Evolutionary conservation across 345 rosid genomes (phyloP).

Genomic region (Eutrema yunnanense): DNA sequence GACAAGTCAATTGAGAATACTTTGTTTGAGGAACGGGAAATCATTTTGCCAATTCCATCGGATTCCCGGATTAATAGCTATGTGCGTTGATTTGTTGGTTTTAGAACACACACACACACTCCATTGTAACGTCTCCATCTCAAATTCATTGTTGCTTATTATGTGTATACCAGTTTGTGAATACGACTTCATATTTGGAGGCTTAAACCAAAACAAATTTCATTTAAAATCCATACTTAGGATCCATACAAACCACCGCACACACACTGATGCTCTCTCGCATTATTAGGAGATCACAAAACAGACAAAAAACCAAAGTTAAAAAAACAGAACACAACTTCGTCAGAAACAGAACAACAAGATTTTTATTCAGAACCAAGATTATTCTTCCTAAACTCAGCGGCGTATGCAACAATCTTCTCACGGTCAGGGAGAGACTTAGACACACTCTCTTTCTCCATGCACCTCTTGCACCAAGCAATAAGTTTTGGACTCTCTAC

Average conservation of each 20-base stretch:
- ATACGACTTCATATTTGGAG: too few species aligned
- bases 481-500: constrained; percentile 24
- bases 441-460: constrained; percentile 28
- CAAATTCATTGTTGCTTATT: background rate
- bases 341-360: background rate
- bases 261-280: background rate
- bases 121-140: background rate
- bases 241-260: constrained; percentile 1
- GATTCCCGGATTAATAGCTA: constrained; percentile 41
- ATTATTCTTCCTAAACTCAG: constrained; percentile 11
- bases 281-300: constrained; percentile 5
- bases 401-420: constrained; percentile 3
- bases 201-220: background rate
- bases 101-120: background rate
- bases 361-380: background rate
- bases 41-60: constrained; percentile 35
- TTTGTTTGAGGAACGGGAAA: constrained; percentile 60
- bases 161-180: background rate
- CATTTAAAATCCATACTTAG: background rate
- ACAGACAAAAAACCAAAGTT: background rate
- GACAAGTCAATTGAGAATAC: constrained; percentile 57
- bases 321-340: background rate
- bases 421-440: constrained; percentile 19
- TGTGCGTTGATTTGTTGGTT: constrained; percentile 36
- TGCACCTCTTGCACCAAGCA: constrained; percentile 13